Evolutionary conservation across 495 filamentous ascomycete genomes (phyloP).

Genomic region (Parathielavia hyrcaniae): DNA sequence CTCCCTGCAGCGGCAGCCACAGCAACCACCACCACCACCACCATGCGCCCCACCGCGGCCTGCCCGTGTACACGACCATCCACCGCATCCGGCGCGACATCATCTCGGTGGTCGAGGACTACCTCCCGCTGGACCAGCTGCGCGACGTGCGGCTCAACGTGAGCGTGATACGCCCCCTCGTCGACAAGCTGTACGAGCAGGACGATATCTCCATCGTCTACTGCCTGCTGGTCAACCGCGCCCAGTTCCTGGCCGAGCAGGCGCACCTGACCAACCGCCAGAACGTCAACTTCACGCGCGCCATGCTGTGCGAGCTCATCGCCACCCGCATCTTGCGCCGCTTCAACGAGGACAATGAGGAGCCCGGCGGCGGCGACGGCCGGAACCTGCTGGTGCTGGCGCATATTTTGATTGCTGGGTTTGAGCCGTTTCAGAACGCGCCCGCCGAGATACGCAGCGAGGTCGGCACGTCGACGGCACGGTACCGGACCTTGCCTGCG

Average conservation of each 20-base stretch:
- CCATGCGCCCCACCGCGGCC: slow-evolving; percentile 18
- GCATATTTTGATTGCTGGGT: slow-evolving; percentile 65
- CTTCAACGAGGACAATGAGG: slow-evolving; percentile 61
- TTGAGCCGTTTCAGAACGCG: slow-evolving; percentile 66
- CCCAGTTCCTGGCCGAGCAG: slow-evolving; percentile 63
- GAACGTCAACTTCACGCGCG: slow-evolving; percentile 61
- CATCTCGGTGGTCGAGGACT: slow-evolving; percentile 47
- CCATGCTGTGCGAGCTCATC: slow-evolving; percentile 61
- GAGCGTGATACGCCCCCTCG: slow-evolving; percentile 60
- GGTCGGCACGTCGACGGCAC: slow-evolving; percentile 41
- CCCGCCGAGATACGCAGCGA: slow-evolving; percentile 51
- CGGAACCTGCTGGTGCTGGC: slow-evolving; percentile 56
- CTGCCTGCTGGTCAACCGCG: slow-evolving; percentile 65
- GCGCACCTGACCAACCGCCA: slow-evolving; percentile 58
- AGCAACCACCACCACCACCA: slow-evolving; percentile 18
- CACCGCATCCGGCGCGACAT: slow-evolving; percentile 49
- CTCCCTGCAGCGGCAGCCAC: slow-evolving; percentile 16
- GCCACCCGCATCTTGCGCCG: slow-evolving; percentile 59
- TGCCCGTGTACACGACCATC: slow-evolving; percentile 51
- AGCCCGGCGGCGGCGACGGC: slow-evolving; percentile 29
- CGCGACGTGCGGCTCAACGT: slow-evolving; percentile 63
- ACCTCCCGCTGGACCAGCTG: slow-evolving; percentile 57
- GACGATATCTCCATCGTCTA: slow-evolving; percentile 64
- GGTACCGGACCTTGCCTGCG: slow-evolving; percentile 57
- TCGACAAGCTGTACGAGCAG: slow-evolving; percentile 62